These are phyloP conservation scores for Cyclaneusma minus DNA, from an alignment of 2,329 filamentous ascomycete genomes.

Conservation along the genomic window DNA sequence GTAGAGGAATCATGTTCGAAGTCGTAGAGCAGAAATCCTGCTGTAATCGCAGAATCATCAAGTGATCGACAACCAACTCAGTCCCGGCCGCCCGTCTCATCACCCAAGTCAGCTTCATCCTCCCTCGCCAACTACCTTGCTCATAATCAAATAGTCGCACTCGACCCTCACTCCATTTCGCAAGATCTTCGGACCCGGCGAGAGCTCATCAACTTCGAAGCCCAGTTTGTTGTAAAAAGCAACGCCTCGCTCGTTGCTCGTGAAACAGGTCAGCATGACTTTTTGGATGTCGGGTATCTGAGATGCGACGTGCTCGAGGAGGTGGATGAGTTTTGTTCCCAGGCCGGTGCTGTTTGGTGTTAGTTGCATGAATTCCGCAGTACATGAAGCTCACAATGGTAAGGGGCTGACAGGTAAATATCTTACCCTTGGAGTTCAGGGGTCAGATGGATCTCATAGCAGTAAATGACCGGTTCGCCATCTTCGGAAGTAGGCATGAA, in stretches of 20 bases:
- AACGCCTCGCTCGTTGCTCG: slow-evolving; percentile 39
- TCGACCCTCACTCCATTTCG: slow-evolving; percentile 35
- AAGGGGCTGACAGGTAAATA: neutral
- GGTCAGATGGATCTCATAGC: slow-evolving; percentile 63
- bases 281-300: slow-evolving; percentile 41
- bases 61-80: no score
- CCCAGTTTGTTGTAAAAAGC: slow-evolving; percentile 47
- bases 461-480: slow-evolving; percentile 51
- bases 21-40: no score
- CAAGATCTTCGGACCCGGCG: slow-evolving; percentile 35
- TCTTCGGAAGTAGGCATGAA: slow-evolving; percentile 60
- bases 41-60: no score
- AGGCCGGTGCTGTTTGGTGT: slow-evolving; percentile 38
- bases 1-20: no score
- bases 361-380: slow-evolving; percentile 2
- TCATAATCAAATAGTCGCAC: slow-evolving; percentile 46
- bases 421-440: slow-evolving; percentile 35
- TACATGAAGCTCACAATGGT: slow-evolving; percentile 2
- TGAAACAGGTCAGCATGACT: slow-evolving; percentile 61
- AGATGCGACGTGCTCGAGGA: slow-evolving; percentile 35
- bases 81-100: no score
- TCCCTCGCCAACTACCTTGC: slow-evolving; percentile 24
- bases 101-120: no score
- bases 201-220: slow-evolving; percentile 37
- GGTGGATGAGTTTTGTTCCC: slow-evolving; percentile 40